Conservation (phyloP, 164 flowering plant genomes). For the Macadamia tetraphylla region DNA sequence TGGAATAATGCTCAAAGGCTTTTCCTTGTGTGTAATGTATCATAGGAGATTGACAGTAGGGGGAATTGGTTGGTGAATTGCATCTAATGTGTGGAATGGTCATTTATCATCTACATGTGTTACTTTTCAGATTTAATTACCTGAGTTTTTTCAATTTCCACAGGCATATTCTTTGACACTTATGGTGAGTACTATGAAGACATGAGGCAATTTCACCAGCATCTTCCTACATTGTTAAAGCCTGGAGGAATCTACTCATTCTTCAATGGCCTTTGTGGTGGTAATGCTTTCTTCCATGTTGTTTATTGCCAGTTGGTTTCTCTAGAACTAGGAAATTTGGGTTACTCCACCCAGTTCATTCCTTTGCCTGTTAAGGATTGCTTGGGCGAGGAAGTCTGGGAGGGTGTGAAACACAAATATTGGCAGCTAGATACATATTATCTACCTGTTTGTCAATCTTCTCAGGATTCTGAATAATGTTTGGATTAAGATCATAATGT, state of each 20-base stretch:
- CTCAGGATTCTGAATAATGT: slow-evolving; percentile 56
- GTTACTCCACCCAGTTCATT: slow-evolving; percentile 78
- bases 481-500: not conserved
- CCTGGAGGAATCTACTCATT: slow-evolving; percentile 87
- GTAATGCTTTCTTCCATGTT: slow-evolving; percentile 95
- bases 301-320: slow-evolving; percentile 91
- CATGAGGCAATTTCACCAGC: slow-evolving; percentile 85
- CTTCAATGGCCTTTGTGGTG: slow-evolving; percentile 95
- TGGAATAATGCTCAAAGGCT: too few relatives aligned
- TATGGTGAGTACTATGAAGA: slow-evolving; percentile 97
- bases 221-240: slow-evolving; percentile 76
- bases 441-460: slow-evolving; percentile 86
- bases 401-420: slow-evolving; percentile 92
- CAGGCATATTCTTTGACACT: slow-evolving; percentile 96
- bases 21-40: too few relatives aligned
- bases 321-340: slow-evolving; percentile 76
- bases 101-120: too few relatives aligned
- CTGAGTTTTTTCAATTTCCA: slow-evolving; percentile 2
- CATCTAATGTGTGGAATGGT: too few relatives aligned
- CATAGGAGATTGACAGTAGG: too few relatives aligned
- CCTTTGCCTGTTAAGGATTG: slow-evolving; percentile 95
- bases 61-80: too few relatives aligned
- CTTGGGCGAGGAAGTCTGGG: slow-evolving; percentile 79
- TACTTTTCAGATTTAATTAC: not conserved
- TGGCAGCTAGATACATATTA: slow-evolving; percentile 97